A percentile compares a stretch with the other conserved stretches of the same genome.
phyloP scores from a whole-genome alignment of 1,139 yeast species.

The Candida mesenterica region DNA sequence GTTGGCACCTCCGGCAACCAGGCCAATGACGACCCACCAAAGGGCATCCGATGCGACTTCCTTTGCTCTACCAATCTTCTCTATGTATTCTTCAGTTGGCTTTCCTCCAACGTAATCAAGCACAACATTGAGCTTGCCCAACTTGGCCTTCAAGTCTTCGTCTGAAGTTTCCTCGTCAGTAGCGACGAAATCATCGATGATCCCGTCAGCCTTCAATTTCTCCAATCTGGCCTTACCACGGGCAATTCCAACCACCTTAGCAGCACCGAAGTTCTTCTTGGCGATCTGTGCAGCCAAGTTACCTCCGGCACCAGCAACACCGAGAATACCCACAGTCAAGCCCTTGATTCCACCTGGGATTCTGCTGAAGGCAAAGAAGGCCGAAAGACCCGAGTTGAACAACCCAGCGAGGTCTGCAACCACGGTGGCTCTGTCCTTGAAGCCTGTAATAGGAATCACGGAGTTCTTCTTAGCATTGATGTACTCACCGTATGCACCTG shows the following conservation, averaged over 20 bases:
- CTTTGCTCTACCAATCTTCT: slow-evolving; percentile 5
- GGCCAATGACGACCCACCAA: slow-evolving; percentile 22
- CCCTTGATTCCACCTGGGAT: slow-evolving; percentile 11
- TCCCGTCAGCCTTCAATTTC: slow-evolving; percentile 10
- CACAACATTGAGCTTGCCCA: slow-evolving; percentile 14
- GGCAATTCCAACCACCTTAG: slow-evolving; percentile 17
- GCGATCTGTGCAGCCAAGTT: slow-evolving; percentile 18
- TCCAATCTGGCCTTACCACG: slow-evolving; percentile 10
- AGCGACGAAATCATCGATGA: slow-evolving; percentile 11
- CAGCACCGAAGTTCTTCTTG: slow-evolving; percentile 14
- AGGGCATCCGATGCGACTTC: slow-evolving; percentile 10
- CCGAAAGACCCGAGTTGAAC: slow-evolving; percentile 14
- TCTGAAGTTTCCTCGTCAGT: slow-evolving; percentile 8
- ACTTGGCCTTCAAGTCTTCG: slow-evolving; percentile 1
- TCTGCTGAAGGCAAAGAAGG: slow-evolving; percentile 11
- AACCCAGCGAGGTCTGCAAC: slow-evolving; percentile 15
- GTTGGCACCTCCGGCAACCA: slow-evolving; percentile 16
- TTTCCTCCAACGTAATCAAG: slow-evolving; percentile 15
- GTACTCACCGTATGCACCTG: slow-evolving; percentile 14
- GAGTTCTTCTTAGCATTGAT: slow-evolving; percentile 11
- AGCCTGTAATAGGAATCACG: slow-evolving; percentile 8
- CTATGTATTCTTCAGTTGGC: slow-evolving; percentile 11
- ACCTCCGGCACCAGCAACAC: slow-evolving; percentile 21
- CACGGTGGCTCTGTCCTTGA: slow-evolving; percentile 8
- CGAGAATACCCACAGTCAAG: slow-evolving; percentile 15